Evolutionary conservation across 1,284 basidiomycete genomes (phyloP).

Genomic region (Mycosarcoma mackinlayi): DNA sequence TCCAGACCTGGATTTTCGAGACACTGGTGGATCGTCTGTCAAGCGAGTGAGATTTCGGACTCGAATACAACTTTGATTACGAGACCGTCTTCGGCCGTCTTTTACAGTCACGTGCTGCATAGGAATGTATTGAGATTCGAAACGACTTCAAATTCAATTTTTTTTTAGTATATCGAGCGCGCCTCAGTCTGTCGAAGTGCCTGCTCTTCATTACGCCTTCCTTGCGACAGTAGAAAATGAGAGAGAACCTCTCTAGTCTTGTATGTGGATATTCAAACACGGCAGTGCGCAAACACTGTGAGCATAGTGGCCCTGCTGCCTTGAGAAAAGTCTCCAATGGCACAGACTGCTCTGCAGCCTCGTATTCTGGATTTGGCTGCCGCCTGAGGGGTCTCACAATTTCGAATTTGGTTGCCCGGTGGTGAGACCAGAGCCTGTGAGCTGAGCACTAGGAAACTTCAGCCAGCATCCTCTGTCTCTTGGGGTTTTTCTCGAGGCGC

Average conservation of each 20-base stretch:
- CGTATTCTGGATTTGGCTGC: too few species aligned
- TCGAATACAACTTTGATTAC: neutral
- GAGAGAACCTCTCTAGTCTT: neutral
- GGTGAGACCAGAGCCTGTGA: constrained; percentile 2
- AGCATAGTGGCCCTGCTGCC: constrained; percentile 1
- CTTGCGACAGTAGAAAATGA: neutral
- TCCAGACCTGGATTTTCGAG: constrained; percentile 8
- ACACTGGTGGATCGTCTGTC: neutral
- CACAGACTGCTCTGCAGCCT: neutral
- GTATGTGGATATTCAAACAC: neutral
- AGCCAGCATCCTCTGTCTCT: neutral
- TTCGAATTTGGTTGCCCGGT: neutral
- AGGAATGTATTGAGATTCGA: neutral
- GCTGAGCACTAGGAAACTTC: neutral
- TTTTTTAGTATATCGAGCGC: neutral
- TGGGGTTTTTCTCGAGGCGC: neutral
- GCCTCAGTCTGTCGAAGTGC: too few species aligned
- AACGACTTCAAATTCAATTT: neutral
- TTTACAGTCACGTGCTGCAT: neutral
- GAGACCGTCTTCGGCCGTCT: neutral
- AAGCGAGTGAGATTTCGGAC: neutral
- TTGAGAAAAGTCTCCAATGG: neutral
- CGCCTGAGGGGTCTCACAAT: neutral
- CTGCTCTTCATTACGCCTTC: too few species aligned
- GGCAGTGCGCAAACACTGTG: neutral